Percentiles rank a stretch among this genome's conserved stretches.
Conservation (phyloP, 2,329 filamentous ascomycete genomes). For the Fusarium sp. region DNA sequence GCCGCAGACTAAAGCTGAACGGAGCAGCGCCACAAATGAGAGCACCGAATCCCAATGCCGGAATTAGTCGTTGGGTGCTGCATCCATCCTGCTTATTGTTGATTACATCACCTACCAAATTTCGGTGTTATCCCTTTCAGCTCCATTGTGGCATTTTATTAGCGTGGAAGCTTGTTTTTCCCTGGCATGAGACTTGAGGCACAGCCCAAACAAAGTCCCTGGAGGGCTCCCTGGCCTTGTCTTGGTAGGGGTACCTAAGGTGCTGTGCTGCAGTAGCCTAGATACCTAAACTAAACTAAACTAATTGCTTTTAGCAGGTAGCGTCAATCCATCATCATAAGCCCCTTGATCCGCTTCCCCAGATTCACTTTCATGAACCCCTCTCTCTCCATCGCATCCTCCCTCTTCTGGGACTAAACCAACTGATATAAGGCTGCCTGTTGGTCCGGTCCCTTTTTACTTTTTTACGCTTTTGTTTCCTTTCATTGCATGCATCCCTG, state of each 20-base stretch:
- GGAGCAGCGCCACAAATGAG: not conserved
- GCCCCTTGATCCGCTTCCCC: conserved; percentile 22
- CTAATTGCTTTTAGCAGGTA: not conserved
- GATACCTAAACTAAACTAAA: not conserved
- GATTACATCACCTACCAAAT: conserved; percentile 13
- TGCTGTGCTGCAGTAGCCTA: not conserved
- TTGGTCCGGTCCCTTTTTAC: not conserved
- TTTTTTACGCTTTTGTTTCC: not conserved
- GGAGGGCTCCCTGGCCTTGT: not conserved
- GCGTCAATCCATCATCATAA: conserved; percentile 11
- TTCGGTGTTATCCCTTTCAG: conserved; percentile 1
- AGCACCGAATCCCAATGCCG: not conserved
- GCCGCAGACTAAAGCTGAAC: not conserved
- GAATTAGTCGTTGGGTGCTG: not conserved
- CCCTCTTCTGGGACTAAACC: not conserved
- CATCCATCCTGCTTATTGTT: not conserved
- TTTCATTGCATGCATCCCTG: conserved; percentile 8
- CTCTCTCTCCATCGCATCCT: not conserved
- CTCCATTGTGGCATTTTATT: conserved; percentile 7
- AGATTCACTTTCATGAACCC: conserved; percentile 1
- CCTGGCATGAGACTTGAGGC: not conserved
- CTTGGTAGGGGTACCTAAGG: not conserved
- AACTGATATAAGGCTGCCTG: not conserved
- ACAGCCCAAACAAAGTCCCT: not conserved
- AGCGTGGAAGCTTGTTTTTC: conserved; percentile 23